phyloP scores from a whole-genome alignment of 2,329 filamentous ascomycete genomes.

The Monosporascus sp. region DNA sequence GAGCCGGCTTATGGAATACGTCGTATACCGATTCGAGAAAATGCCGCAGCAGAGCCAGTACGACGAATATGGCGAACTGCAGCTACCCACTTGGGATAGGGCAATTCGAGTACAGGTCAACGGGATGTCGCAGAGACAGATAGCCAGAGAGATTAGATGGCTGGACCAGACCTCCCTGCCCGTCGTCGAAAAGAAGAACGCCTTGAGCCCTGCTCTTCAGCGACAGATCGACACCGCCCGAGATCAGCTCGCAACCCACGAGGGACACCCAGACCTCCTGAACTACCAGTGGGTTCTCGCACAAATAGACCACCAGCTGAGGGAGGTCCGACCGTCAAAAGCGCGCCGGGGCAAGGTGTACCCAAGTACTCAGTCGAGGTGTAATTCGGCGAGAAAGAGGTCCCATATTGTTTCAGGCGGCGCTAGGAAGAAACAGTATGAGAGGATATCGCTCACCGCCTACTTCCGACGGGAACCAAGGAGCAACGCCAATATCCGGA shows the following conservation, averaged over 20 bases:
- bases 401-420: slow-evolving; percentile 7
- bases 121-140: slow-evolving; percentile 33
- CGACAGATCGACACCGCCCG: slow-evolving; percentile 37
- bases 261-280: slow-evolving; percentile 24
- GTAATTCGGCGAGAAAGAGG: slow-evolving; percentile 3
- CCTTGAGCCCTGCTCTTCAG: slow-evolving; percentile 31
- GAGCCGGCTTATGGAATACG: slow-evolving; percentile 34
- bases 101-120: slow-evolving; percentile 28
- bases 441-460: slow-evolving; percentile 37
- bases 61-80: slow-evolving; percentile 30
- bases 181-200: slow-evolving; percentile 33
- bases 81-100: slow-evolving; percentile 35
- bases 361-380: not conserved
- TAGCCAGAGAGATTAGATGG: slow-evolving; percentile 29
- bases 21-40: slow-evolving; percentile 39
- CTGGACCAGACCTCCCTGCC: slow-evolving; percentile 29
- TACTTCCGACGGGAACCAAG: slow-evolving; percentile 41
- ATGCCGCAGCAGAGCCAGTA: slow-evolving; percentile 24
- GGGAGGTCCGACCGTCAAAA: slow-evolving; percentile 18
- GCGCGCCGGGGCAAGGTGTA: not conserved
- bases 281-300: slow-evolving; percentile 36
- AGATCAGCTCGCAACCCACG: slow-evolving; percentile 26
- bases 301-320: slow-evolving; percentile 38
- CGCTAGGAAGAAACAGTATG: slow-evolving; percentile 25
- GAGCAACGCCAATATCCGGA: slow-evolving; percentile 21